Conservation (phyloP, 768 basidiomycete species). For the Sistotremastrum suecicum region DNA sequence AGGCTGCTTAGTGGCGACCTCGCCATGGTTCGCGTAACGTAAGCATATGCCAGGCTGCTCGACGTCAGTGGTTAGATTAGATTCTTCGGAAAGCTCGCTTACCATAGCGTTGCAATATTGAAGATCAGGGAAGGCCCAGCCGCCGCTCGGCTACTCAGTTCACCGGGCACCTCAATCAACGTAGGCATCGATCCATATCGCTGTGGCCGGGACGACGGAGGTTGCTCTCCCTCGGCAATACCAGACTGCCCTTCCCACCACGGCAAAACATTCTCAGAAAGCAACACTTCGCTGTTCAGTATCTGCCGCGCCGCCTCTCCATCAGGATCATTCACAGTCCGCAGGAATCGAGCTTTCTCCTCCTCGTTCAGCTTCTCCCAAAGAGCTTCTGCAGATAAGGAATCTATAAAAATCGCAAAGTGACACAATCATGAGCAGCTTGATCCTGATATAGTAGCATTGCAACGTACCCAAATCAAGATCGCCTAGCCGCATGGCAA, state of each 20-base stretch:
- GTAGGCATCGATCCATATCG: constrained; percentile 27
- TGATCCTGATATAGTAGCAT: neutral
- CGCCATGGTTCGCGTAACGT: constrained; percentile 46
- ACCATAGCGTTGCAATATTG: constrained; percentile 60
- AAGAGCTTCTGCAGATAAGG: constrained; percentile 38
- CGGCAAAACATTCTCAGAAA: constrained; percentile 34
- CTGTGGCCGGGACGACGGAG: neutral
- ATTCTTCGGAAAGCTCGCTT: constrained; percentile 15
- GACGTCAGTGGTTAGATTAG: neutral
- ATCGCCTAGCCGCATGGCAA: constrained; percentile 35
- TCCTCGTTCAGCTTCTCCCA: constrained; percentile 47
- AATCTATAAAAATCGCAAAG: constrained; percentile 23
- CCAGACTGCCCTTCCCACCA: constrained; percentile 51
- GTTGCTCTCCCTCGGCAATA: constrained; percentile 1
- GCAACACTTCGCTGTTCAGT: constrained; percentile 41
- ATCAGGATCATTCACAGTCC: constrained; percentile 44
- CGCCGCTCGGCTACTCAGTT: constrained; percentile 26
- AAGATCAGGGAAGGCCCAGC: constrained; percentile 37
- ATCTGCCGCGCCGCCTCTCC: constrained; percentile 47
- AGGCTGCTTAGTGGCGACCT: constrained; percentile 40
- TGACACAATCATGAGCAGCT: neutral
- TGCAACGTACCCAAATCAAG: constrained; percentile 46
- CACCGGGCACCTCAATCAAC: constrained; percentile 31
- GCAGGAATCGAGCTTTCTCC: constrained; percentile 47
- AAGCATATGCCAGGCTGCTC: constrained; percentile 53